Evolutionary conservation across 495 filamentous ascomycete species (phyloP).

Genomic region (Xylaria nigripes): DNA sequence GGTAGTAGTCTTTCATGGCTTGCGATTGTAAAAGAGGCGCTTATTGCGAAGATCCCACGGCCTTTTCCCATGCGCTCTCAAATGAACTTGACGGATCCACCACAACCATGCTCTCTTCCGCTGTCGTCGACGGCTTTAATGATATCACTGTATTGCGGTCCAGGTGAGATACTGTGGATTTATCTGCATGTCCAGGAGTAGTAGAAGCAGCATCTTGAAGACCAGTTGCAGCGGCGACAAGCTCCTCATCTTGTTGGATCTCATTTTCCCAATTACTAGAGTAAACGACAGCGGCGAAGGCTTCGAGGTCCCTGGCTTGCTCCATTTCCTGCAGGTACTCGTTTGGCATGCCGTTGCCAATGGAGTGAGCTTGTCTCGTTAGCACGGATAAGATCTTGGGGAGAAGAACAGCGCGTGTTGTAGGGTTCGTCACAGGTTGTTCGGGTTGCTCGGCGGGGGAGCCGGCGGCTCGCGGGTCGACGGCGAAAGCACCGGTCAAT

Average conservation of each 20-base stretch:
- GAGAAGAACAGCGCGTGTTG: conserved; percentile 62
- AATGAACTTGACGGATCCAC: conserved; percentile 42
- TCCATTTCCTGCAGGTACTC: conserved; percentile 85
- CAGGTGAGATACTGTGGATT: conserved; percentile 1
- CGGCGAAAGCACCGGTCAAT: conserved; percentile 63
- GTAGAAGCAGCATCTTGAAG: conserved; percentile 5
- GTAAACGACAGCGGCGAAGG: conserved; percentile 90
- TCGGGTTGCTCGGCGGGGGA: conserved; percentile 16
- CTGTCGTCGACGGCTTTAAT: conserved; percentile 12
- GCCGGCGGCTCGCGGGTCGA: conserved; percentile 30
- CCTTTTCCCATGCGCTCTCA: conserved; percentile 60
- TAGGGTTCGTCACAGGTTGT: conserved; percentile 28
- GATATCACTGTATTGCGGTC: conserved; percentile 4
- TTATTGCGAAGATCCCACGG: conserved; percentile 18
- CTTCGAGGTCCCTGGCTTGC: conserved; percentile 75
- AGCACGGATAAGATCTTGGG: conserved; percentile 83
- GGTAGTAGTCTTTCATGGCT: not conserved
- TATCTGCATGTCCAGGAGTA: conserved; percentile 2
- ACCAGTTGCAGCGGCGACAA: conserved; percentile 14
- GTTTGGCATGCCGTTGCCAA: conserved; percentile 78
- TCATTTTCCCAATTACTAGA: conserved; percentile 80
- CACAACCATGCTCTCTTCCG: conserved; percentile 38
- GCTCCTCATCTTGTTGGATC: conserved; percentile 42
- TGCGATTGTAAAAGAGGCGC: not conserved
- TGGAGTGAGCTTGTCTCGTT: conserved; percentile 78